Evolutionary conservation across 805 yeast genomes (phyloP).

Genomic region (Yarrowia deformans): DNA sequence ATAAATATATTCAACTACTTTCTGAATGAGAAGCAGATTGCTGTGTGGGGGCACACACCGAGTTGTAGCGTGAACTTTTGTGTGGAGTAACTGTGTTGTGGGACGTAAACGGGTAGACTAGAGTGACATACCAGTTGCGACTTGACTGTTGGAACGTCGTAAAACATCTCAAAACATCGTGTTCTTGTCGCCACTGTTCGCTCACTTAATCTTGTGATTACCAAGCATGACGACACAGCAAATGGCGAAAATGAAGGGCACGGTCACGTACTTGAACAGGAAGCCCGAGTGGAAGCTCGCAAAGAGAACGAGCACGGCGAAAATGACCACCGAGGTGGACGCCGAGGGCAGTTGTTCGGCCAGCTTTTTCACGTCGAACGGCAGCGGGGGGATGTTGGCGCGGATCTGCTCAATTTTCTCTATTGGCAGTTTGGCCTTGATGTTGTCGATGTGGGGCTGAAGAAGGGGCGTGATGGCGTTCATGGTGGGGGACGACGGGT

Average conservation of each 20-base stretch:
- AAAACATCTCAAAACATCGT: too few species aligned
- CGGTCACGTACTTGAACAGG: conserved; percentile 33
- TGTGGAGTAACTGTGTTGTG: too few species aligned
- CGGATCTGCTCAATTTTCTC: conserved; percentile 32
- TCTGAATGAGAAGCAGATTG: conserved; percentile 12
- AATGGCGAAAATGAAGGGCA: conserved; percentile 29
- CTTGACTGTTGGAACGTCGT: too few species aligned
- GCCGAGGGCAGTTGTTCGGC: conserved; percentile 20
- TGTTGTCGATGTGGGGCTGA: conserved; percentile 35
- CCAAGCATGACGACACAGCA: conserved; percentile 37
- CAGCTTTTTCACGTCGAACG: conserved; percentile 25
- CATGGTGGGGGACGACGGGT: neutral
- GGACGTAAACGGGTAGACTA: too few species aligned
- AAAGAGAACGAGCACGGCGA: conserved; percentile 19
- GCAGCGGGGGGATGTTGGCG: conserved; percentile 37
- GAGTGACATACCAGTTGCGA: too few species aligned
- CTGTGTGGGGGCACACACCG: neutral
- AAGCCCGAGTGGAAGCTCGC: conserved; percentile 32
- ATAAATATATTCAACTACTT: conserved; percentile 20
- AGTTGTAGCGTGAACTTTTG: too few species aligned
- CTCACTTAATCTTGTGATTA: conserved; percentile 1
- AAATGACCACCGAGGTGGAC: conserved; percentile 29
- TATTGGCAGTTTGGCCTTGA: conserved; percentile 37
- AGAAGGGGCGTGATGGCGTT: conserved; percentile 22
- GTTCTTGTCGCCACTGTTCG: too few species aligned